Base-by-base conservation (phyloP, 2,329 filamentous ascomycete species). In the Chaetomiaceae sp. region DNA sequence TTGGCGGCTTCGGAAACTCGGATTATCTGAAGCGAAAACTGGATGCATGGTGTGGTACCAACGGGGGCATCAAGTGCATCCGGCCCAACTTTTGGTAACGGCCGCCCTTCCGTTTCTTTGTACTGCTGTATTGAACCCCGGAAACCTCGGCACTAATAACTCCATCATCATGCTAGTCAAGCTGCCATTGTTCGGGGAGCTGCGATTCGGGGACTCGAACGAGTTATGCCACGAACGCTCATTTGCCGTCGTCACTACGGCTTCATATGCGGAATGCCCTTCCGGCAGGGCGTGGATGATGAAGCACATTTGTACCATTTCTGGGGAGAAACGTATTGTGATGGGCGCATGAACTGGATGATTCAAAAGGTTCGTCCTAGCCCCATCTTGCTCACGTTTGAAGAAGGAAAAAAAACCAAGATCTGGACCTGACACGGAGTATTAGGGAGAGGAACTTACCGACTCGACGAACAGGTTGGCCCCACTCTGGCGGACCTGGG, bases 161-260 rank as follows among this genome's bases (percentile, higher is more conserved):
- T 14, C 19, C 6, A 6, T 12, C 25, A 27, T 12, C 12, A 23
- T 23, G 2, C 3, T 17, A 35, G 42, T 20, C 42, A 44, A 44
- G 42, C 42, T 14, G 42, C 42, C n/a, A 31, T 44, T 14, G 42
- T 44, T 25, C 42, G 42, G 7, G 42, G 42, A 17, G 42, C 42
- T 9, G 42, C 42, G 12, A 44, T 44, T 14, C 33, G 42, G 19
- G 42, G 42, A 5, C 42, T 44, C 17, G 42, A 44, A 27, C 20
- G 42, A 35, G 31, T 12, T 3, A 44, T 44, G 30, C 42, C 42
- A 19, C 30, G 30, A 14, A 37, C 33, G 13, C 42, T 44, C 30
- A 44, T 44, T 20, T 44, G 42, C 42, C 42, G 42, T 12, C 42
- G 42, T 25, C 42, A 44, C 35, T 44, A 44, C 20, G 42, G 42